Evolutionary conservation across 2,329 filamentous ascomycete genomes (phyloP).

Genomic region (Phyllosticta paracitricarpa): DNA sequence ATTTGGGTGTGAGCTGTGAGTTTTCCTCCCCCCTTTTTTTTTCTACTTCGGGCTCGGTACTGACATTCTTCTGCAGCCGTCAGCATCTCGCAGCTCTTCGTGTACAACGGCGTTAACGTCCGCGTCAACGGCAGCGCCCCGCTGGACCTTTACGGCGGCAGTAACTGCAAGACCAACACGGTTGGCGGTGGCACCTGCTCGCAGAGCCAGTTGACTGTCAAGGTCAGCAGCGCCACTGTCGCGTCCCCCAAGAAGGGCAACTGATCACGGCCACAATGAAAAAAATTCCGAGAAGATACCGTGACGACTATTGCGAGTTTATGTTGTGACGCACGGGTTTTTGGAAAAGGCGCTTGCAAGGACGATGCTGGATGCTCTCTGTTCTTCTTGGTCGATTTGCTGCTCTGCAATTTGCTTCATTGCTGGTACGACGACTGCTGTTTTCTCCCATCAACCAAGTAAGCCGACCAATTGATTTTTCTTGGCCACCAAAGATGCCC

Average conservation of each 20-base stretch:
- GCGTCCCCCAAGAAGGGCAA: not conserved
- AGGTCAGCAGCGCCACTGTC: not conserved
- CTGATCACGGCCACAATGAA: not conserved
- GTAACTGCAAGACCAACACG: not conserved
- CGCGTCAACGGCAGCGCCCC: not conserved
- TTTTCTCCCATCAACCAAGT: not conserved
- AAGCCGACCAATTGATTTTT: not conserved
- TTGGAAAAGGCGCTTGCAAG: not conserved
- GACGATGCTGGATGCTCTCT: not conserved
- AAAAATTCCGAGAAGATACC: not conserved
- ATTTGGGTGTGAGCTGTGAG: not conserved
- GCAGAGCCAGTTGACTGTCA: not conserved
- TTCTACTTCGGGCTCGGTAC: no score
- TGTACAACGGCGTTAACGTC: not conserved
- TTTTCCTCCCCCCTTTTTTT: not conserved
- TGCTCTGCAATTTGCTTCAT: not conserved
- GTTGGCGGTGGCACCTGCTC: not conserved
- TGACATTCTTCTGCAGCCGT: not conserved
- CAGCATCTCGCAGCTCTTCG: not conserved
- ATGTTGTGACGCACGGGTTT: not conserved
- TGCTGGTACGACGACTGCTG: no score
- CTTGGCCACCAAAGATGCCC: not conserved
- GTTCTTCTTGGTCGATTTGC: not conserved
- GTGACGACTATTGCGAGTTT: not conserved
- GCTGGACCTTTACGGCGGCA: not conserved